Evolutionary conservation across 805 yeast species (phyloP).

Genomic region (Nakazawaea wyomingensis): DNA sequence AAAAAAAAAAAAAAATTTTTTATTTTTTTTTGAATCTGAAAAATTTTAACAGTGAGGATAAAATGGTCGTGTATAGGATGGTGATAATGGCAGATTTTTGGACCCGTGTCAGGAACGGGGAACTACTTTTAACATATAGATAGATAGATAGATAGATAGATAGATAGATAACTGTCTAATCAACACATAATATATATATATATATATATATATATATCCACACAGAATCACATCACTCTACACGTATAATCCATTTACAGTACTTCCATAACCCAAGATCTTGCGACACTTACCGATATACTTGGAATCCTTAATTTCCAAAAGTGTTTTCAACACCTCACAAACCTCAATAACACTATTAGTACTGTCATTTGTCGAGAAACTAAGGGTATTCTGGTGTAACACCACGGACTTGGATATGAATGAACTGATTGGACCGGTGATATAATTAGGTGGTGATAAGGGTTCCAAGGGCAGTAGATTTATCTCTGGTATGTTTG

Average conservation of each 20-base stretch:
- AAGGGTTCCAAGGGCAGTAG: constrained; percentile 13
- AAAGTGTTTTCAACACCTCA: constrained; percentile 15
- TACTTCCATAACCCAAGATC: constrained; percentile 12
- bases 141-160: no score
- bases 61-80: not conserved
- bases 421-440: constrained; percentile 39
- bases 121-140: no score
- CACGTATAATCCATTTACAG: constrained; percentile 11
- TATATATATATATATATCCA: constrained; percentile 12
- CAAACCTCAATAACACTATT: constrained; percentile 34
- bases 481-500: not conserved
- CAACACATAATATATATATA: no score
- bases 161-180: no score
- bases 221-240: constrained; percentile 15
- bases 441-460: constrained; percentile 43
- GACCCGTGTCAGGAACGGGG: no score
- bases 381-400: constrained; percentile 12
- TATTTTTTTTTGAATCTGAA: constrained; percentile 1
- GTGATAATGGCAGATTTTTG: no score
- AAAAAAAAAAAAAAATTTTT: not conserved
- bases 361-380: constrained; percentile 32
- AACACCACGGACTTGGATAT: constrained; percentile 24
- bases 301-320: constrained; percentile 6
- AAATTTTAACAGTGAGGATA: not conserved
- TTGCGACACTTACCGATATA: constrained; percentile 8